Percentiles rank a stretch among this genome's conserved stretches.
Conservation (phyloP, 176 grass and related monocot species). For the Eremochloa ophiuroides region DNA sequence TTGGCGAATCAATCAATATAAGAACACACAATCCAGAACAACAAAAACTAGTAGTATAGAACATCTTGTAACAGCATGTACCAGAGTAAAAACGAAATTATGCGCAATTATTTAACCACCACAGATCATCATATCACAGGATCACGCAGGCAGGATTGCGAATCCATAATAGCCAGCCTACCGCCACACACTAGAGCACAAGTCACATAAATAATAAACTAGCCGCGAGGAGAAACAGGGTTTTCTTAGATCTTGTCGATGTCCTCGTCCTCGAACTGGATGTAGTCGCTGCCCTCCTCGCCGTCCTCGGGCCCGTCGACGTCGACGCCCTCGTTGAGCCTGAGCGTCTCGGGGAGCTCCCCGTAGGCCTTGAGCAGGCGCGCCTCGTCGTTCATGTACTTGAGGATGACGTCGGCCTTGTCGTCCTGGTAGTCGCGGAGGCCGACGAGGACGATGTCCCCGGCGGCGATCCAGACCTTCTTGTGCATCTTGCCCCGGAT, state of each 20-base stretch:
- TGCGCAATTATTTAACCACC: constrained; percentile 2
- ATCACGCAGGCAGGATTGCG: too few species aligned
- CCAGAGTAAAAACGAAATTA: not conserved
- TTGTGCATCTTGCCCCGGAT: constrained; percentile 77
- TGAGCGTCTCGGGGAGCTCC: constrained; percentile 57
- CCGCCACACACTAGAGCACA: not conserved
- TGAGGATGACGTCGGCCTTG: constrained; percentile 81
- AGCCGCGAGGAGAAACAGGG: not conserved
- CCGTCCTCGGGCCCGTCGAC: constrained; percentile 45
- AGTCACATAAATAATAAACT: not conserved
- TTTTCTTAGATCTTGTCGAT: constrained; percentile 63
- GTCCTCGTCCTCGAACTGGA: constrained; percentile 75
- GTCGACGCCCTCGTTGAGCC: constrained; percentile 69
- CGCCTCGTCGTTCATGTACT: constrained; percentile 76
- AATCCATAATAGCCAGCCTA: not conserved
- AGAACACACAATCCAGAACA: not conserved
- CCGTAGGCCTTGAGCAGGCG: constrained; percentile 65
- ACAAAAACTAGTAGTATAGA: too few species aligned
- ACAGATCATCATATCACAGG: too few species aligned
- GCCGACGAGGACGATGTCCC: constrained; percentile 65
- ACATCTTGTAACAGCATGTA: not conserved
- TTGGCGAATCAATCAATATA: not conserved
- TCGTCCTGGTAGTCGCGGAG: constrained; percentile 81
- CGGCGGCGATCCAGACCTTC: constrained; percentile 75
- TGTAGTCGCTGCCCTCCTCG: constrained; percentile 27